Evolutionary conservation across 2,329 filamentous ascomycete genomes (phyloP).

Genomic region (Acephala macrosclerotiorum): DNA sequence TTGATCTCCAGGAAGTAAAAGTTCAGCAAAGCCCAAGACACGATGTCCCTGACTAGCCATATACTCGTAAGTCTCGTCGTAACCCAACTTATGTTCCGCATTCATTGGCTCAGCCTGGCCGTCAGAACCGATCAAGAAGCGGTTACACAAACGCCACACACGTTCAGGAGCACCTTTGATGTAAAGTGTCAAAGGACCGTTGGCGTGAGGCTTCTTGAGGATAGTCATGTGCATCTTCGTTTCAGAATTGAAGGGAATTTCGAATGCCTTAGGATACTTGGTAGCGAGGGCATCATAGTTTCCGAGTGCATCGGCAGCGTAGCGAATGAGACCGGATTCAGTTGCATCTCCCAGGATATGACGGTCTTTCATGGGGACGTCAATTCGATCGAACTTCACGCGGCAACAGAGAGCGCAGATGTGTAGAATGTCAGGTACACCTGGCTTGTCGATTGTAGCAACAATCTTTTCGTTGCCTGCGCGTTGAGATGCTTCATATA

Average conservation of each 20-base stretch:
- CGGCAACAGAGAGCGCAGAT: constrained; percentile 30
- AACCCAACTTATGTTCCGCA: constrained; percentile 38
- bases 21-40: constrained; percentile 51
- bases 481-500: constrained; percentile 24
- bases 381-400: constrained; percentile 29
- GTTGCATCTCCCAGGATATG: constrained; percentile 31
- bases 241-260: constrained; percentile 58
- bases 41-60: constrained; percentile 47
- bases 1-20: constrained; percentile 53
- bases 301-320: constrained; percentile 23
- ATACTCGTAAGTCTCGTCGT: constrained; percentile 46
- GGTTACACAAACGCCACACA: constrained; percentile 38
- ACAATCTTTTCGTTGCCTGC: constrained; percentile 24
- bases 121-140: constrained; percentile 37
- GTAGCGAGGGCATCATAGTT: constrained; percentile 25
- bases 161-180: constrained; percentile 78
- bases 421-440: constrained; percentile 25
- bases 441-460: constrained; percentile 19
- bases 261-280: constrained; percentile 44
- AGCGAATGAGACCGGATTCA: constrained; percentile 29
- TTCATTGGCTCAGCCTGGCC: constrained; percentile 21
- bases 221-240: constrained; percentile 58
- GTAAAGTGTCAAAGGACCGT: constrained; percentile 56
- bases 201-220: constrained; percentile 27
- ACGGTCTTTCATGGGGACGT: constrained; percentile 29